Percentiles rank a stretch among this genome's conserved stretches.
Evolutionary conservation across 257 asterid genomes (phyloP).

Genomic region (Jasminum sambac): DNA sequence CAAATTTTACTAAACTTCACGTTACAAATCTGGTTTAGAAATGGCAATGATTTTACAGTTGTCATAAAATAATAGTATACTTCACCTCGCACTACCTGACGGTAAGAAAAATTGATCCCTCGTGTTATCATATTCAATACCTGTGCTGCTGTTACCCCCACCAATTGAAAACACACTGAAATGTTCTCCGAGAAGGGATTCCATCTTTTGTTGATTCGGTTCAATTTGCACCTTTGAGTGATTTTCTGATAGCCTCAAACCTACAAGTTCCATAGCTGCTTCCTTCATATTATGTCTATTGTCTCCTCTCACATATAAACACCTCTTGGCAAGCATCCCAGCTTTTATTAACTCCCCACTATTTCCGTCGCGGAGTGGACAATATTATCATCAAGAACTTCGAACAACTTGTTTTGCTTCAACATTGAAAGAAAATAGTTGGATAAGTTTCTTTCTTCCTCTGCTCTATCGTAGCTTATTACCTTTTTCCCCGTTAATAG

Average conservation of each 20-base stretch:
- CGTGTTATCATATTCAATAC: no score
- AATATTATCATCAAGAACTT: slow-evolving; percentile 20
- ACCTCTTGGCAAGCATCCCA: slow-evolving; percentile 22
- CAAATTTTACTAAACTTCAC: no score
- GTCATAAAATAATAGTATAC: no score
- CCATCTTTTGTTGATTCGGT: background rate
- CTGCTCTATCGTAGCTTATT: slow-evolving; percentile 14
- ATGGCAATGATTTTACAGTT: no score
- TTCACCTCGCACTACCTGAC: no score
- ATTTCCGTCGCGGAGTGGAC: background rate
- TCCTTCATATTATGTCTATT: slow-evolving; percentile 36
- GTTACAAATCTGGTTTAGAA: no score
- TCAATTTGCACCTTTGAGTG: slow-evolving; percentile 6
- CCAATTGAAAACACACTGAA: no score
- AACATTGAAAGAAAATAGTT: slow-evolving; percentile 18
- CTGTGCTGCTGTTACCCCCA: slow-evolving; percentile 14
- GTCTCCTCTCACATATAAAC: slow-evolving; percentile 20
- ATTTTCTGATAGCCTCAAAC: background rate
- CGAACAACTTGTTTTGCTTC: background rate
- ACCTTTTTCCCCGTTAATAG: slow-evolving; percentile 21
- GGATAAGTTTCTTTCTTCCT: slow-evolving; percentile 23
- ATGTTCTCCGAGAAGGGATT: slow-evolving; percentile 20
- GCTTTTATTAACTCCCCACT: background rate
- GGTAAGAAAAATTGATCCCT: no score
- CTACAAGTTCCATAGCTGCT: slow-evolving; percentile 14